Evolutionary conservation across 768 basidiomycete species (phyloP).

Genomic region (Leucosporidium scottii): DNA sequence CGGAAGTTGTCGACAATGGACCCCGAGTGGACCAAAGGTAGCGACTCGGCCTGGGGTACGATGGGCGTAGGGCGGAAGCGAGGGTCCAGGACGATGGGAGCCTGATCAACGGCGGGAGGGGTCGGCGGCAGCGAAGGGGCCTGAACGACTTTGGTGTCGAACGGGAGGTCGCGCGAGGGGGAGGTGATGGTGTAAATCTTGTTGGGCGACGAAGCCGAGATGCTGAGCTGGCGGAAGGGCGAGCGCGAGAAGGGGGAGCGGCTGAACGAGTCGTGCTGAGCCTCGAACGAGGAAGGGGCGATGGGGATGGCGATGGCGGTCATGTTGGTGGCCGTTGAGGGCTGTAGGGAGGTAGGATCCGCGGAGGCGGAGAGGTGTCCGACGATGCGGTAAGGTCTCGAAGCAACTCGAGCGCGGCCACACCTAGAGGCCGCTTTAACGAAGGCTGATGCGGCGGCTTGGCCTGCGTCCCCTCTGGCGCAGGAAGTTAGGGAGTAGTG

Average conservation of each 20-base stretch:
- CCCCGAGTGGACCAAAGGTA: constrained; percentile 29
- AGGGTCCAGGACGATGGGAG: not conserved
- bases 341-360: not conserved
- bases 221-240: constrained; percentile 25
- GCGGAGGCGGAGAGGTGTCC: not conserved
- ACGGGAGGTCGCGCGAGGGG: constrained; percentile 2
- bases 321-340: constrained; percentile 4
- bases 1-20: constrained; percentile 30
- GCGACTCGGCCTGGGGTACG: constrained; percentile 10
- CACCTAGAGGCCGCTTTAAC: not conserved
- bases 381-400: constrained; percentile 7
- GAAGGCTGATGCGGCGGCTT: constrained; percentile 11
- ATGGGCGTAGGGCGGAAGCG: constrained; percentile 7
- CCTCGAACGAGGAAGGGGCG: constrained; percentile 11
- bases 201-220: constrained; percentile 14
- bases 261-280: constrained; percentile 1
- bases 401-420: not conserved
- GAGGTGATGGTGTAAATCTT: constrained; percentile 10
- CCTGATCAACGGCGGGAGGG: not conserved
- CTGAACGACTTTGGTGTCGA: not conserved
- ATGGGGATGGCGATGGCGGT: constrained; percentile 31
- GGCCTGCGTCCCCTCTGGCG: constrained; percentile 19
- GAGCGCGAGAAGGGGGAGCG: constrained; percentile 28
- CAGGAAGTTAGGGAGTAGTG: constrained; percentile 23
- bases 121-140: not conserved